Base-by-base conservation (phyloP, 2,329 filamentous ascomycete species). In the Arthrobotrys conoides region DNA sequence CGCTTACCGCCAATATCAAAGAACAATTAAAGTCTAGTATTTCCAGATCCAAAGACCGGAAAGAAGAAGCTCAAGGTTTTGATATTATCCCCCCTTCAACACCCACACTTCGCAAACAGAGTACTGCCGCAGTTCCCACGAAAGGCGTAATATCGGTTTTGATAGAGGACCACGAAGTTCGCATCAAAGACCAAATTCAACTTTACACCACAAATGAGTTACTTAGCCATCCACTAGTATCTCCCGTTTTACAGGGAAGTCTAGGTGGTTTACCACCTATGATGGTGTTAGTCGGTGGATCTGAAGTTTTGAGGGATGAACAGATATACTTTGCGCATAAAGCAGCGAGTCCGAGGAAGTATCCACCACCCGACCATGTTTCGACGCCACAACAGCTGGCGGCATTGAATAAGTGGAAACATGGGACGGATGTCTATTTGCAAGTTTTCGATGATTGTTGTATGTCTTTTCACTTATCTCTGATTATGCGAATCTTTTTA, bases 401-500 rank as follows among this genome's bases (percentile, higher is more conserved):
- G 90, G 72, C 93, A 94, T 0, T 77, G 53, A 77, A 77, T 61
- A 49, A 61, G 33, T 79, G 76, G 76, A 79, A 70, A 38, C 64
- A 63, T n/a, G 76, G 76, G 8, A 99, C 96, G 0, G 90, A 97
- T 81, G 95, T 98, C 0, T 94, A 97, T 83, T 87, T 99, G 1
- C 96, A 98, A 83, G 91, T 98, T 0, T 98, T 95, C 94, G 95
- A 98, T 73, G 92, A 97, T 82, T 86, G 98, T 1, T 98, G 96
- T 82, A 66, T 57, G 72, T 46, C 16, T n/a, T 8, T 51, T 20
- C 16, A n/a, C 53, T 36, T 24, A n/a, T 16, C 12, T 5, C n/a
- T 41, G 27, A 51, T 27, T n/a, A 3, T 38, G 22, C 44, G n/a
- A 9, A 38, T n/a, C 10, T 3, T 18, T 18, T 22, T 36, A 22